These are phyloP conservation scores for Penicillium sp. DNA, from an alignment of 2,329 filamentous ascomycete species.

Conservation along the genomic window DNA sequence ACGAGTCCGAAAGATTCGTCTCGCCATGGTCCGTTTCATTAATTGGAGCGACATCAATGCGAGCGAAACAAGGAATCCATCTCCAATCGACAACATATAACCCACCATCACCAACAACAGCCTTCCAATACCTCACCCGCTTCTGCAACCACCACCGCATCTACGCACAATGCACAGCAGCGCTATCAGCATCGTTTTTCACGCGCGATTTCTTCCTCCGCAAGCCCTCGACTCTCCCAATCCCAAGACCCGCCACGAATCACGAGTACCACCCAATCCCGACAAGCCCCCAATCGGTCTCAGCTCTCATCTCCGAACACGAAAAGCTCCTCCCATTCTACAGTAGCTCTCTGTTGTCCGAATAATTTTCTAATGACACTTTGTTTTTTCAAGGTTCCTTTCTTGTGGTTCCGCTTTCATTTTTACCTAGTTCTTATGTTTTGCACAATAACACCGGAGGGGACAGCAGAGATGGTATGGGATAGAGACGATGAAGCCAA, in stretches of 20 bases:
- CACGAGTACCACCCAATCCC: not conserved
- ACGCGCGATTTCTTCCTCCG: not conserved
- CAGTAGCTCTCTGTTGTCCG: not conserved
- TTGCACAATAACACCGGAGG: no score
- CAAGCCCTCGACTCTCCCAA: not conserved
- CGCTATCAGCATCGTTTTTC: not conserved
- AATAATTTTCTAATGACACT: no score
- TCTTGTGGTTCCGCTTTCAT: no score
- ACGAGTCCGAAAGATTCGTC: not conserved
- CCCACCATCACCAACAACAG: not conserved
- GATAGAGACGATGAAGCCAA: not conserved
- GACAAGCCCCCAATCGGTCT: not conserved
- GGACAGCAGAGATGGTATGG: not conserved
- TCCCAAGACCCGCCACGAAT: not conserved
- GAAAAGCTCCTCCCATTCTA: not conserved
- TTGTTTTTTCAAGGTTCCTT: no score
- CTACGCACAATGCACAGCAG: not conserved
- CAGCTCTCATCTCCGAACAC: not conserved
- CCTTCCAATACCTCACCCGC: not conserved
- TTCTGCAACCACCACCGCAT: not conserved
- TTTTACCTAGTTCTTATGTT: no score
- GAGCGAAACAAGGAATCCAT: not conserved
- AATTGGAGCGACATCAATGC: not conserved
- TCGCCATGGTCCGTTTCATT: slow-evolving; percentile 1
- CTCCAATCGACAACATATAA: not conserved